Base-by-base conservation (phyloP, 768 basidiomycete genomes). In the Saitozyma podzolica region DNA sequence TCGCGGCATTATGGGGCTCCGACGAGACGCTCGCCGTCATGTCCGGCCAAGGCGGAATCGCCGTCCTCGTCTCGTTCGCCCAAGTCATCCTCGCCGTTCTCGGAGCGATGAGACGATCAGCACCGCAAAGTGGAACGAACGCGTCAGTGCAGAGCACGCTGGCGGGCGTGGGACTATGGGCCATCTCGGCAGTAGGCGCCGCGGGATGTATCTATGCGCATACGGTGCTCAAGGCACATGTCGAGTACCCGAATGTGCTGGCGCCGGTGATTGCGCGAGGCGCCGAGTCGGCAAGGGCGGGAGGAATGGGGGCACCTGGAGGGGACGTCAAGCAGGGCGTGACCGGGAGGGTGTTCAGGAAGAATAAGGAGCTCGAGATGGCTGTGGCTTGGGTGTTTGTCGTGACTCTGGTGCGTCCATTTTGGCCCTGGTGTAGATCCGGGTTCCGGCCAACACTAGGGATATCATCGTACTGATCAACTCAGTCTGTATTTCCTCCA, bases 1-100 rank as follows among this genome's bases (percentile, higher is more conserved):
- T 90, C n/a, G 90, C 91, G 2, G 87, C 90, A 0, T 80, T 91
- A 5, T 89, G 92, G 67, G 92, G 92, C 0, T 84, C 86, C 2
- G 77, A 83, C 8, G 86, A 86, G 11, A 84, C 93, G 56, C 89
- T 92, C 75, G 82, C 75, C 16, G 75, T 89, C 75, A 85, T 93
- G 83, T 86, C 90, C 2, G 92, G 91, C 10, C 90, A 93, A 79
- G 92, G 89, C 0, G 90, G 89, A 0, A 85, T 92, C 1, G 92
- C 87, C 0, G 89, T 94, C 11, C 86, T 86, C 0, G 87, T 93
- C 64, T 91, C 90, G 56, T 81, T 83, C 1, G 87, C 91, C 0
- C 91, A 93, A 70, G 84, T 92, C 8, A 64, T 86, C 41, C 86
- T 89, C 2, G 73, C 75, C 14, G 48, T 72, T 51, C 58, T 76